Conservation (phyloP, 495 filamentous ascomycete genomes). For the Viridothelium virens region DNA sequence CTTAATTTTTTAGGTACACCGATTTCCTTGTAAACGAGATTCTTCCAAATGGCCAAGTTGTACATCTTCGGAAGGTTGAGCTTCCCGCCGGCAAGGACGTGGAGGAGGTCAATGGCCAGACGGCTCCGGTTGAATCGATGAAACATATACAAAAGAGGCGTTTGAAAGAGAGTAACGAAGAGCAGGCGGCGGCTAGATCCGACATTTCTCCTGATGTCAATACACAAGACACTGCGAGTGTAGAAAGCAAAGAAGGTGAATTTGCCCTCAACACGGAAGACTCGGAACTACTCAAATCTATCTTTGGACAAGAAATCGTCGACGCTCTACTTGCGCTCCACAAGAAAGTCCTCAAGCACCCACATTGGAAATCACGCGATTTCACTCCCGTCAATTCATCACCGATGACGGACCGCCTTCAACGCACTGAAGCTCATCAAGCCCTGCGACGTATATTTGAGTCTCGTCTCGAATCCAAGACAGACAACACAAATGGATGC, state of each 20-base stretch:
- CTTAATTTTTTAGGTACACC: slow-evolving; percentile 56
- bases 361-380: slow-evolving; percentile 35
- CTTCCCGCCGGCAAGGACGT: slow-evolving; percentile 11
- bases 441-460: slow-evolving; percentile 60
- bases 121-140: slow-evolving; percentile 19
- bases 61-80: slow-evolving; percentile 52
- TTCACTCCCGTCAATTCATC: slow-evolving; percentile 34
- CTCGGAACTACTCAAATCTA: slow-evolving; percentile 19
- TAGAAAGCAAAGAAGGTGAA: neutral
- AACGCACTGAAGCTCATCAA: slow-evolving; percentile 58
- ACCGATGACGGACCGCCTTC: slow-evolving; percentile 49
- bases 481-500: slow-evolving; percentile 40
- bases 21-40: slow-evolving; percentile 97
- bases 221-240: neutral
- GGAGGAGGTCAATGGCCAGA: slow-evolving; percentile 14
- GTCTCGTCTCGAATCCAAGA: slow-evolving; percentile 57
- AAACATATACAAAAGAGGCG: slow-evolving; percentile 12
- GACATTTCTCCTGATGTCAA: neutral
- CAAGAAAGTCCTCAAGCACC: slow-evolving; percentile 22
- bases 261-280: slow-evolving; percentile 22
- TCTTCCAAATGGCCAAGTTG: slow-evolving; percentile 61
- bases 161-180: neutral
- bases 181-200: neutral
- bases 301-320: slow-evolving; percentile 31
- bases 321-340: slow-evolving; percentile 26